Evolutionary conservation across 257 asterid genomes (phyloP), one percentile per base, ranked within the genome.

Genomic region (Solanum neorickii): DNA sequence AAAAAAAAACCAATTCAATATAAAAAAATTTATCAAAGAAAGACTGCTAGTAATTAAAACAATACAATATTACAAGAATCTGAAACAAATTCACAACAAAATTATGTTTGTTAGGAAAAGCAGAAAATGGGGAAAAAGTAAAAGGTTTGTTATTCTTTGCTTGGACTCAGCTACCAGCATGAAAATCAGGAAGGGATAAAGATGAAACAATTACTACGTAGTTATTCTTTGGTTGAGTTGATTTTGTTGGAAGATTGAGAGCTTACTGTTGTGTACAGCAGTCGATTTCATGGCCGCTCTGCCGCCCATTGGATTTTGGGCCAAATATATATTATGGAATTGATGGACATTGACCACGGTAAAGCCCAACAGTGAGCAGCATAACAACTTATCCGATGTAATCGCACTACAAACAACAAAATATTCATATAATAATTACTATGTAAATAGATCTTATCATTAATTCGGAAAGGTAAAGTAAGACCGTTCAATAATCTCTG

Each of bases 91-190:
- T 42, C 59, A 56, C 25, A 59, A 21, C 52, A 75, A 29, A 80
- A 27, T 5, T 7, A 46, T 25, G 84, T 78, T 78, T 46, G 84
- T 46, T 78, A 16, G 33, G 65, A 84, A 65, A 62, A 84, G 14
- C 65, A 65, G 65, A 69, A 69, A 65, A 72, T 25, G 52, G 56
- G 18, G 18, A 20, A 47, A 74, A 76, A 56, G 59, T 52, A 70
- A 35, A 27, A 66, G 86, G 39, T 65, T 52, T 47, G 37, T 85
- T 83, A 86, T 87, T 89, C 88, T 85, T 85, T 75, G 52, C 89
- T 87, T 89, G 70, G 49, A 76, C 72, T 87, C 90, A 72, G 78
- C 86, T 29, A 78, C 88, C 77, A 37, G 46, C 41, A 23, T 5
- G 69, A 29, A 47, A 35, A 33, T 35, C 59, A 18, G 86, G 3